These are phyloP conservation scores for Candida manassasensis DNA, from an alignment of 805 yeast species.

Conservation along the genomic window DNA sequence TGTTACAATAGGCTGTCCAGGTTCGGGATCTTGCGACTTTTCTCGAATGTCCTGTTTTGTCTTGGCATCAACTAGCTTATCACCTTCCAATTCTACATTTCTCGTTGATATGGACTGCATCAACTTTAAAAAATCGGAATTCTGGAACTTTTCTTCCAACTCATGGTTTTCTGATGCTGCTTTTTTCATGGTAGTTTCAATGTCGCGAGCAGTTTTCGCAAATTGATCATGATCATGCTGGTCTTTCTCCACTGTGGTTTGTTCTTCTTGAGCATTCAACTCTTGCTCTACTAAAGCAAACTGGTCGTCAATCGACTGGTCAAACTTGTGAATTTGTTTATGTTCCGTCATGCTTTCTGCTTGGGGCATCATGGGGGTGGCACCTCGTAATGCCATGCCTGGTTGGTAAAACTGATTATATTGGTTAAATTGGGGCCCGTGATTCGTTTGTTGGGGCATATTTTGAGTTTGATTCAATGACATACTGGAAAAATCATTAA, in stretches of 20 bases:
- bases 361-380: constrained; percentile 12
- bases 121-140: constrained; percentile 33
- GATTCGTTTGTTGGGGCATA: constrained; percentile 9
- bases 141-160: constrained; percentile 28
- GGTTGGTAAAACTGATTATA: constrained; percentile 6
- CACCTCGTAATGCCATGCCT: constrained; percentile 16
- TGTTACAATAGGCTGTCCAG: constrained; percentile 2
- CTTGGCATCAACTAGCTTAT: constrained; percentile 27
- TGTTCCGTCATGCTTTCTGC: constrained; percentile 19
- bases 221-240: constrained; percentile 26
- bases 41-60: constrained; percentile 32
- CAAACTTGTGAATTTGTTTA: constrained; percentile 22
- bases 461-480: constrained; percentile 11
- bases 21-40: not conserved
- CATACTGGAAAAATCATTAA: constrained; percentile 24
- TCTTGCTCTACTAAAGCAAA: constrained; percentile 32
- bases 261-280: constrained; percentile 12
- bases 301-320: constrained; percentile 27
- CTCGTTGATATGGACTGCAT: constrained; percentile 36
- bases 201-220: constrained; percentile 37
- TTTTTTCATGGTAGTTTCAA: constrained; percentile 23
- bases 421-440: constrained; percentile 5
- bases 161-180: constrained; percentile 14
- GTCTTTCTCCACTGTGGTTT: constrained; percentile 7
- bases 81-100: constrained; percentile 37